Evolutionary conservation across 768 basidiomycete genomes (phyloP).

Genomic region (Mrakia gelida): DNA sequence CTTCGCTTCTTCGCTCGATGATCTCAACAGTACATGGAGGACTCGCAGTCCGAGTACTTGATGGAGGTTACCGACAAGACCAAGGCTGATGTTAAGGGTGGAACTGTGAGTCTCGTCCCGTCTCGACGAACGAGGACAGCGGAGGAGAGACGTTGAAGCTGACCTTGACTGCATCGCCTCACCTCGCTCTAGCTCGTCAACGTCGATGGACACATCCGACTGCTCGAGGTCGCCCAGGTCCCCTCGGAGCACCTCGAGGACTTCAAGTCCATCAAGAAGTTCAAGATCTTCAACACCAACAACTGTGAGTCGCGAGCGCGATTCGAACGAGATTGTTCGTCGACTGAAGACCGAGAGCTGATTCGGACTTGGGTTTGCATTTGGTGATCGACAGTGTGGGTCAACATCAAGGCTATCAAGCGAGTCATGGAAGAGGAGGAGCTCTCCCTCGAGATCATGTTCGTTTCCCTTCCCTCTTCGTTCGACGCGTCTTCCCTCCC

Average conservation of each 20-base stretch:
- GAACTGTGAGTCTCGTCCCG: slow-evolving; percentile 33
- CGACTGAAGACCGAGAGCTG: neutral
- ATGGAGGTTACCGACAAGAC: slow-evolving; percentile 98
- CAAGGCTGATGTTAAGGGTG: slow-evolving; percentile 75
- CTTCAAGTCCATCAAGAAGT: slow-evolving; percentile 66
- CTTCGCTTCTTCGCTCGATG: neutral
- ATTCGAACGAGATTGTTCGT: too few species aligned
- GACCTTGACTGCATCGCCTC: neutral
- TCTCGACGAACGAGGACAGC: neutral
- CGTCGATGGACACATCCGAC: slow-evolving; percentile 79
- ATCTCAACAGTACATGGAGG: slow-evolving; percentile 65
- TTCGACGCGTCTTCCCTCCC: neutral
- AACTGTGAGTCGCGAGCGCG: slow-evolving; percentile 30
- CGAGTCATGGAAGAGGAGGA: slow-evolving; percentile 76
- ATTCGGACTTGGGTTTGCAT: neutral
- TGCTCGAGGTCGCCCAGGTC: slow-evolving; percentile 92
- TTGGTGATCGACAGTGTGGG: slow-evolving; percentile 37
- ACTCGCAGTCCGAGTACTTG: slow-evolving; percentile 74
- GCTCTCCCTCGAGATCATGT: slow-evolving; percentile 91
- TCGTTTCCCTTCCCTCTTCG: slow-evolving; percentile 15
- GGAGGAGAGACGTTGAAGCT: neutral
- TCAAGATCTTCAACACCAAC: slow-evolving; percentile 77
- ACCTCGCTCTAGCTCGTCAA: slow-evolving; percentile 59
- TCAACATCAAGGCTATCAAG: slow-evolving; percentile 66
- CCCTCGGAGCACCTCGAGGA: slow-evolving; percentile 89